phyloP scores from a whole-genome alignment of 1,284 basidiomycete species.

The Abortiporus biennis region DNA sequence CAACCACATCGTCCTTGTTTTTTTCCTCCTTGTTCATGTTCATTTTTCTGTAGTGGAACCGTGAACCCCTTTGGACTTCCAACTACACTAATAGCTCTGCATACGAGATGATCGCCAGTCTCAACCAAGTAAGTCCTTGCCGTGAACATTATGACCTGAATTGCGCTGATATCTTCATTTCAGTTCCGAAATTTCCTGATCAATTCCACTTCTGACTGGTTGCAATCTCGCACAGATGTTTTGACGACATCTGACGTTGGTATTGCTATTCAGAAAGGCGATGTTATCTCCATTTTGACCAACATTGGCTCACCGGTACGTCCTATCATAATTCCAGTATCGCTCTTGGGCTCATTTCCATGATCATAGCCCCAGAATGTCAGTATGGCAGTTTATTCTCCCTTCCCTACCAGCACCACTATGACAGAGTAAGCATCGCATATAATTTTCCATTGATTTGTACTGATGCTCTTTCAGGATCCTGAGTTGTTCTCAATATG shows the following conservation, averaged over 20 bases:
- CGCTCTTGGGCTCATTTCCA: constrained; percentile 2
- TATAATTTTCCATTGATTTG: constrained; percentile 6
- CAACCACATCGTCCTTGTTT: too few species aligned
- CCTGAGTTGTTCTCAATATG: constrained; percentile 57
- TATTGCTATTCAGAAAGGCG: constrained; percentile 69
- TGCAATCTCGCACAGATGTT: constrained; percentile 49
- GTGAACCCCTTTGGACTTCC: constrained; percentile 74
- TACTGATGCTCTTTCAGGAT: constrained; percentile 32
- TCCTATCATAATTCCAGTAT: background rate
- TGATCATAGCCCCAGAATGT: constrained; percentile 43
- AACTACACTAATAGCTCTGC: constrained; percentile 56
- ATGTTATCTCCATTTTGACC: constrained; percentile 64
- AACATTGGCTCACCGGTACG: constrained; percentile 70
- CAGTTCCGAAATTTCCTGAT: constrained; percentile 67
- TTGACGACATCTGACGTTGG: constrained; percentile 51
- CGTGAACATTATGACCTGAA: background rate
- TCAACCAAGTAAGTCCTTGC: constrained; percentile 48
- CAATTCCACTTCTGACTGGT: constrained; percentile 45
- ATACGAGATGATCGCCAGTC: constrained; percentile 53
- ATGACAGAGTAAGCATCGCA: constrained; percentile 44
- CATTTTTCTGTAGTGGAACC: constrained; percentile 45
- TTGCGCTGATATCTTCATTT: background rate
- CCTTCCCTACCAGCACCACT: constrained; percentile 37
- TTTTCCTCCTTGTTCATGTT: background rate
- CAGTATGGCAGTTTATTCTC: constrained; percentile 49